Base-by-base conservation (phyloP, 2,329 filamentous ascomycete species). In the Pseudopithomyces chartarum region DNA sequence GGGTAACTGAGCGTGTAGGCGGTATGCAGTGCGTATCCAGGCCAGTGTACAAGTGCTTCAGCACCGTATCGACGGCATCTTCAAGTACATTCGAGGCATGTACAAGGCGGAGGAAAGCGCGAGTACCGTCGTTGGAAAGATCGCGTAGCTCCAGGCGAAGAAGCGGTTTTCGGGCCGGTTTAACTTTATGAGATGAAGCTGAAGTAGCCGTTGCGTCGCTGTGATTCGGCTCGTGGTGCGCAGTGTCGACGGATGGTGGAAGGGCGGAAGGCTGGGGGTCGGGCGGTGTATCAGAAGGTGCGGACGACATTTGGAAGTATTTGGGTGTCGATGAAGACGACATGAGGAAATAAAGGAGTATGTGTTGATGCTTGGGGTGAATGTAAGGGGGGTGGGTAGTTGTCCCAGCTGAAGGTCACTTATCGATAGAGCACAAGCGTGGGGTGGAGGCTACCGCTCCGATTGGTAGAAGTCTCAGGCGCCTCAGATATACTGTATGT, bases 1-100 rank as follows among this genome's bases (percentile, higher is more conserved):
- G 78, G 0, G 93, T 97, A 17, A 98, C 87, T 50, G 91, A 96
- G 58, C 92, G 89, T 10, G 91, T 95, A n/a, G 85, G 81, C 0
- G 85, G 84, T 46, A 84, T 78, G 47, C 67, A 69, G 54, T 60
- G 61, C 56, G 33, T 55, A 40, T 59, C 42, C 7, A 69, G 63
- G 10, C 62, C 61, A 12, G 65, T 66, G 71, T 97, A 98, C 29
- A 98, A 86, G 23, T 87, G 83, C 29, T 80, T 79, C 47, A 95
- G 83, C 15, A 97, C 91, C 60, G 85, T 84, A 48, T 82, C 74
- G 32, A 93, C 84, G 55, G 90, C 87, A 12, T 79, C 75, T 51
- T 84, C 77, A 42, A 97, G 79, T 50, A 88, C 84, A 39, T 76
- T 77, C 36, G 85, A 78, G 52, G 88, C 83, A 69, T 90, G 84